A percentile compares a stretch with the other conserved stretches of the same genome.
These are phyloP conservation scores for Podospora tetraspora DNA, from an alignment of 495 filamentous ascomycete species.

Conservation along the genomic window DNA sequence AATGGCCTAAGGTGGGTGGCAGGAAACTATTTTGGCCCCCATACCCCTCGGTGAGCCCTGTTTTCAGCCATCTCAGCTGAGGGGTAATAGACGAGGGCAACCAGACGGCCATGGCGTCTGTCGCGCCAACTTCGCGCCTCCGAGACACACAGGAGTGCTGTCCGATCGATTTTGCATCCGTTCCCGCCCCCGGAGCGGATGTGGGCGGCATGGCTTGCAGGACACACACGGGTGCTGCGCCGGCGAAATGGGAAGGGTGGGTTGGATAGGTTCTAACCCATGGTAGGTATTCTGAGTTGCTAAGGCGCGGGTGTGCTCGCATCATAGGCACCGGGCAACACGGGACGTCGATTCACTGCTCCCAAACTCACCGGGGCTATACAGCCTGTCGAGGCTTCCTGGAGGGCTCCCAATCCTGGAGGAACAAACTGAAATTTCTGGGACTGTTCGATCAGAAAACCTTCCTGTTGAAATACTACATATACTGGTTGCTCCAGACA, in stretches of 20 bases:
- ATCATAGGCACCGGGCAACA: not conserved
- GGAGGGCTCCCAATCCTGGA: conserved; percentile 21
- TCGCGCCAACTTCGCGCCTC: not conserved
- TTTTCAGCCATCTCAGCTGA: not conserved
- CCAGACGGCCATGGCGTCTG: not conserved
- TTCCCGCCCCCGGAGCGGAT: not conserved
- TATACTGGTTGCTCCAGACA: not conserved
- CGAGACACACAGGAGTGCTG: not conserved
- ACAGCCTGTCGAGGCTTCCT: conserved; percentile 21
- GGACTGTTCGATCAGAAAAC: not conserved
- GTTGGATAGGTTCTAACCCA: not conserved
- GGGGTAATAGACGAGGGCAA: not conserved
- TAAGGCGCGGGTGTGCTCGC: not conserved
- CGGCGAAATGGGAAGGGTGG: not conserved
- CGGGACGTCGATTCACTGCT: not conserved
- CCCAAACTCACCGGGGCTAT: not conserved
- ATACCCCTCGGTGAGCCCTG: not conserved
- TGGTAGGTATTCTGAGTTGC: not conserved
- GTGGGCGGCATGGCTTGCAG: not conserved
- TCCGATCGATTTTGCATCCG: not conserved
- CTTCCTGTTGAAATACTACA: not conserved
- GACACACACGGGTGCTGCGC: not conserved
- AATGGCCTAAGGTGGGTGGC: not conserved
- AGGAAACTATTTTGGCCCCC: not conserved
- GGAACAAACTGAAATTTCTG: not conserved